Conservation (phyloP, 2,329 filamentous ascomycete species). For the Aspergillus chevalieri region DNA sequence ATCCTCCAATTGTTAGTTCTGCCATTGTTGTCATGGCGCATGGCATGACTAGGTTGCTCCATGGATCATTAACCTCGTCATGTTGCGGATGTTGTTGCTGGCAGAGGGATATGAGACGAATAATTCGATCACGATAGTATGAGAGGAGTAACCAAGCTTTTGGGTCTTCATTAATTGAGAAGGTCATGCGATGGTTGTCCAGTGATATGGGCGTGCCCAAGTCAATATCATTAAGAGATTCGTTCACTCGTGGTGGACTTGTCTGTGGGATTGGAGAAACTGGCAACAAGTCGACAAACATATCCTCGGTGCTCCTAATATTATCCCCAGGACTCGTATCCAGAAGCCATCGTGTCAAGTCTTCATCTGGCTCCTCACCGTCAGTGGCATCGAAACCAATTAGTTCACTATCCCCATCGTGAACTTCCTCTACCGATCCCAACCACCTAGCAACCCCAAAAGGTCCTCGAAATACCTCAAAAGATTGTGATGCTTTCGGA, state of each 20-base stretch:
- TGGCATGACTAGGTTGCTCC: constrained; percentile 9
- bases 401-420: background rate
- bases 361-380: background rate
- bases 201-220: background rate
- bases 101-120: constrained; percentile 4
- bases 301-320: no score
- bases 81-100: constrained; percentile 7
- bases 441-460: constrained; percentile 10
- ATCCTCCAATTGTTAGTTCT: constrained; percentile 5
- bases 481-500: background rate
- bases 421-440: background rate
- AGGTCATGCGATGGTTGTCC: background rate
- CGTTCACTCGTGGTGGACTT: background rate
- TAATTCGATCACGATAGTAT: constrained; percentile 11
- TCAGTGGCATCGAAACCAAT: background rate
- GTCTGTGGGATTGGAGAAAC: background rate
- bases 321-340: background rate
- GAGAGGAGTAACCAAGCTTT: constrained; percentile 13
- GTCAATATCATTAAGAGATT: background rate
- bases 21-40: constrained; percentile 9
- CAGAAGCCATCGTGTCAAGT: background rate
- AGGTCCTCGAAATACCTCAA: constrained; percentile 8
- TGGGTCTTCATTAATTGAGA: background rate
- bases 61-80: constrained; percentile 7
- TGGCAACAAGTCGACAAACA: background rate